phyloP scores from a whole-genome alignment of 2,329 filamentous ascomycete genomes.

The Colletotrichum salicis region DNA sequence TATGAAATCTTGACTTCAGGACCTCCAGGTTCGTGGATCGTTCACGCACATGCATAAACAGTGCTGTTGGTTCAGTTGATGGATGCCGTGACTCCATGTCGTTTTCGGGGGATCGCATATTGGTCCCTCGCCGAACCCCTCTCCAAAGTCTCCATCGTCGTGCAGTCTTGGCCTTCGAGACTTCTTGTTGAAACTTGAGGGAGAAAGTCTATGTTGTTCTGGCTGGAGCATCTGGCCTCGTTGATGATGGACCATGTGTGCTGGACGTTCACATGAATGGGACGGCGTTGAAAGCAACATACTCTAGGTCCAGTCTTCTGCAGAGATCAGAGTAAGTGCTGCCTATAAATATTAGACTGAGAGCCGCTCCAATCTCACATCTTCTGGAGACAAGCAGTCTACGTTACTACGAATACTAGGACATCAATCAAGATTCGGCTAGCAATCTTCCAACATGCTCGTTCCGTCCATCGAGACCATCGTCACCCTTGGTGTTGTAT shows the following conservation, averaged over 20 bases:
- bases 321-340: not conserved
- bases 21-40: not conserved
- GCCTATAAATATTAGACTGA: not conserved
- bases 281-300: not conserved
- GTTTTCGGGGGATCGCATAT: not conserved
- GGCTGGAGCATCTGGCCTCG: not conserved
- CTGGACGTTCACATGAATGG: not conserved
- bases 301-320: not conserved
- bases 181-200: slow-evolving; percentile 14
- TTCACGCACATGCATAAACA: not conserved
- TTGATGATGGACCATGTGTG: too few species aligned
- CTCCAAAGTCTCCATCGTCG: not conserved
- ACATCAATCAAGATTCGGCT: not conserved
- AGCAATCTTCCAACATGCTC: not conserved
- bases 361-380: too few species aligned
- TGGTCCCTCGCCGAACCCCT: not conserved
- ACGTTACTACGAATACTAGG: not conserved
- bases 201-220: slow-evolving; percentile 9
- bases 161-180: not conserved
- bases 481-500: not conserved
- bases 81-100: not conserved
- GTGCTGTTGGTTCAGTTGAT: not conserved
- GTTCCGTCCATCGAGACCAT: not conserved
- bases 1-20: not conserved
- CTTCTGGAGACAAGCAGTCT: too few species aligned